Evolutionary conservation across 2,329 filamentous ascomycete genomes (phyloP).

Genomic region (Coniochaeta pulveracea): DNA sequence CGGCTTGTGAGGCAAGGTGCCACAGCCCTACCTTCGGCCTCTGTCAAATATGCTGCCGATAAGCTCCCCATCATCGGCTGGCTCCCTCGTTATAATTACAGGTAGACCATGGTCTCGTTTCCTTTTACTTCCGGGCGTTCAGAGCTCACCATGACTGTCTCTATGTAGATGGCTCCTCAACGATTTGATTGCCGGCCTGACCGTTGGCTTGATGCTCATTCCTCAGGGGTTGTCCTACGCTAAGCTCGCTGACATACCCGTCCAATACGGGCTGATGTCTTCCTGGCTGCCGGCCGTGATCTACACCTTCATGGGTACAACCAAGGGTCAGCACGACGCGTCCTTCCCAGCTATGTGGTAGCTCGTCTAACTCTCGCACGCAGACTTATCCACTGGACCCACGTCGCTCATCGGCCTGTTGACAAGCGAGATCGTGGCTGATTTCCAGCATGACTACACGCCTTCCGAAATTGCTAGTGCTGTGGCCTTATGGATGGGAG

Average conservation of each 20-base stretch:
- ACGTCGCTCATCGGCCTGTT: slow-evolving; percentile 54
- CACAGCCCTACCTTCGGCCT: slow-evolving; percentile 34
- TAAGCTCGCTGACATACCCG: slow-evolving; percentile 48
- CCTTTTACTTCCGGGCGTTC: no score
- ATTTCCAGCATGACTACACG: slow-evolving; percentile 38
- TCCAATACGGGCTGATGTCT: slow-evolving; percentile 48
- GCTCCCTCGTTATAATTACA: slow-evolving; percentile 49
- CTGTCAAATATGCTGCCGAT: slow-evolving; percentile 43
- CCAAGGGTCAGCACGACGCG: slow-evolving; percentile 40
- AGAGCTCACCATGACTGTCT: no score
- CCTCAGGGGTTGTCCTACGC: slow-evolving; percentile 52
- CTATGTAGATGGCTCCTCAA: slow-evolving; percentile 51
- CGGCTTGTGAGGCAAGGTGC: slow-evolving; percentile 18
- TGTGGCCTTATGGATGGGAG: slow-evolving; percentile 52
- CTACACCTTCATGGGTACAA: slow-evolving; percentile 50
- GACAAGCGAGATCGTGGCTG: slow-evolving; percentile 47
- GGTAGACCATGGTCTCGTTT: no score
- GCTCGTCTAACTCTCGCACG: not conserved
- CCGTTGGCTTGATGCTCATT: slow-evolving; percentile 48
- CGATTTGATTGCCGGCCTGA: slow-evolving; percentile 50
- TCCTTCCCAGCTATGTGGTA: not conserved
- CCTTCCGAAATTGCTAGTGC: slow-evolving; percentile 47
- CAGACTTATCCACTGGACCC: slow-evolving; percentile 50
- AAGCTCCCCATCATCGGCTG: slow-evolving; percentile 53
- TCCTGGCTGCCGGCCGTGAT: slow-evolving; percentile 46